Conservation (phyloP, 2,329 filamentous ascomycete genomes). For the Colletotrichum somersetense region DNA sequence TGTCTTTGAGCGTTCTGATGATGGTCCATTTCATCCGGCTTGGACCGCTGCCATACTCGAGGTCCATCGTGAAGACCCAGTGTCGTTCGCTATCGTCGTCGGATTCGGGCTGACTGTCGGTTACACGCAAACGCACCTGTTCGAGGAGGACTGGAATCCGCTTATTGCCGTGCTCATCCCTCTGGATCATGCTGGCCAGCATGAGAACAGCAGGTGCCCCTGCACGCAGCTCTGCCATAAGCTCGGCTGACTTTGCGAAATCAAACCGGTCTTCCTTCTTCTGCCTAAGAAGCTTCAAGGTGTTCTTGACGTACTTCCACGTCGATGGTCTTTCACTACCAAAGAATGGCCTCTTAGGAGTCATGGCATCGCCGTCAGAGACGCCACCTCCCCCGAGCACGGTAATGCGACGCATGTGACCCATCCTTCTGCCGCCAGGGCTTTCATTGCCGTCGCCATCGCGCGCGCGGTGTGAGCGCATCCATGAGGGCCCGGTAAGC, state of each 20-base stretch:
- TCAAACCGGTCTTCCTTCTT: slow-evolving; percentile 92
- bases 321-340: slow-evolving; percentile 77
- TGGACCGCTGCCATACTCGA: slow-evolving; percentile 95
- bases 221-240: slow-evolving; percentile 94
- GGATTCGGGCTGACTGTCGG: slow-evolving; percentile 80
- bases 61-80: slow-evolving; percentile 88
- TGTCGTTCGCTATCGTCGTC: slow-evolving; percentile 76
- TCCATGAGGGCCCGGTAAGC: slow-evolving; percentile 67
- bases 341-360: slow-evolving; percentile 69
- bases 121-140: slow-evolving; percentile 90
- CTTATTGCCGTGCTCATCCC: slow-evolving; percentile 95
- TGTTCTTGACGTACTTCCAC: slow-evolving; percentile 94
- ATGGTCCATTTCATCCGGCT: slow-evolving; percentile 98
- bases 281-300: slow-evolving; percentile 81
- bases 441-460: slow-evolving; percentile 65
- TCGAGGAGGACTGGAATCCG: slow-evolving; percentile 95
- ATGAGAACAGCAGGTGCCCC: slow-evolving; percentile 94
- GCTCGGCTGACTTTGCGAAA: slow-evolving; percentile 93
- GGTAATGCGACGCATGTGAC: slow-evolving; percentile 75
- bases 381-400: slow-evolving; percentile 74
- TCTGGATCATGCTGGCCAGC: slow-evolving; percentile 96
- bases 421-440: slow-evolving; percentile 64
- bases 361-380: slow-evolving; percentile 73
- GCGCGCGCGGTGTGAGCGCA: slow-evolving; percentile 54
- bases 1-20: slow-evolving; percentile 86